Conservation (phyloP, 257 asterid genomes). For the Nicotiana attenuata region DNA sequence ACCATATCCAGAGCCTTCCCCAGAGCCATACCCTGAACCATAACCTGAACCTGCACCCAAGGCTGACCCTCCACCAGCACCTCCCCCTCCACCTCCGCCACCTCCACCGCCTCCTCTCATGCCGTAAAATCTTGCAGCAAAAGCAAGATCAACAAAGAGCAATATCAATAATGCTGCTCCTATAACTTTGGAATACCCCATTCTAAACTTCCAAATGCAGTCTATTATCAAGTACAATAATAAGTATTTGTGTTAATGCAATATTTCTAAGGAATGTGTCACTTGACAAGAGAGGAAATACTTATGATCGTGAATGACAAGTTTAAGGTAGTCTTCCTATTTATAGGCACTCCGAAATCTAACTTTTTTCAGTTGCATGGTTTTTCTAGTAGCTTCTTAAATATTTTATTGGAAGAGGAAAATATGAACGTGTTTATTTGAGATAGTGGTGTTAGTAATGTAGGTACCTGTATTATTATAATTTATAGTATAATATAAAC, state of each 20-base stretch:
- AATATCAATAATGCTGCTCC: conserved; percentile 35
- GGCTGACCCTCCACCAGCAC: conserved; percentile 13
- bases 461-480: not conserved
- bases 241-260: not conserved
- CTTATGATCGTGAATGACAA: conserved; percentile 12
- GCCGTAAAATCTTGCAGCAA: conserved; percentile 40
- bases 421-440: conserved; percentile 2
- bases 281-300: not conserved
- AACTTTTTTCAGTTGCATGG: conserved; percentile 32
- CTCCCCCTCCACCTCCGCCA: conserved; percentile 14
- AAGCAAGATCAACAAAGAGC: conserved; percentile 43
- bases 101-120: conserved; percentile 20
- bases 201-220: conserved; percentile 15
- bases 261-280: not conserved
- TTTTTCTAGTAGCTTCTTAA: conserved; percentile 38
- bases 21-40: conserved; percentile 23
- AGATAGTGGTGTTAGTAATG: conserved; percentile 19
- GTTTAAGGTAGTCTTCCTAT: conserved; percentile 17
- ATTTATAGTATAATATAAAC: not conserved
- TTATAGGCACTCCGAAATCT: conserved; percentile 40
- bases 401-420: not conserved
- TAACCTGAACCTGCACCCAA: conserved; percentile 13
- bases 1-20: conserved; percentile 28
- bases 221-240: not conserved
- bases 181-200: conserved; percentile 37